Percentiles rank a stretch among this genome's conserved stretches.
Evolutionary conservation across 83 land plant genomes (phyloP).

Genomic region (Diphasiastrum complanatum): DNA sequence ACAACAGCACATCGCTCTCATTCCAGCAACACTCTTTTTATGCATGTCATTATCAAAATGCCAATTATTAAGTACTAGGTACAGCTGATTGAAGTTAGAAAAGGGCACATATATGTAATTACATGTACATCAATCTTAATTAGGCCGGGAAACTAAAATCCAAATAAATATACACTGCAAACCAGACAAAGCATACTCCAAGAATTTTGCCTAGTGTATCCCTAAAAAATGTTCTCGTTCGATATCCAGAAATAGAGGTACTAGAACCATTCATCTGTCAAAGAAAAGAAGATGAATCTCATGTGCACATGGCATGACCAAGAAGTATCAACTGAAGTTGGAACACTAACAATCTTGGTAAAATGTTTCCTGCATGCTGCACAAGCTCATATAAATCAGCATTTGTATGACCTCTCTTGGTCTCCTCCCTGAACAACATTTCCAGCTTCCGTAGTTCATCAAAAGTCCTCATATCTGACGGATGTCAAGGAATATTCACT

Average conservation of each 20-base stretch:
- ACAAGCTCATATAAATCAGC: slow-evolving; percentile 91
- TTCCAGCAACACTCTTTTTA: too few species aligned
- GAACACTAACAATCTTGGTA: slow-evolving; percentile 74
- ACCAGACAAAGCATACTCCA: too few species aligned
- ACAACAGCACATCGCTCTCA: too few species aligned
- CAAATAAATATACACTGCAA: too few species aligned
- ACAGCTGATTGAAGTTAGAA: too few species aligned
- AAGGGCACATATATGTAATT: too few species aligned
- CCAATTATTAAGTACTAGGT: too few species aligned
- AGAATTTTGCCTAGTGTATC: too few species aligned
- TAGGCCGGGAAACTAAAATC: too few species aligned
- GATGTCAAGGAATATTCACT: slow-evolving; percentile 15
- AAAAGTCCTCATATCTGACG: slow-evolving; percentile 80
- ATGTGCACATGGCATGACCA: background rate
- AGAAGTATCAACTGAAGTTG: background rate
- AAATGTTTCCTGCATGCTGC: slow-evolving; percentile 90
- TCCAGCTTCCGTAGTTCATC: slow-evolving; percentile 87
- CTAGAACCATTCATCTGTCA: background rate
- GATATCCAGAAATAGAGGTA: background rate
- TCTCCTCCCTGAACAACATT: slow-evolving; percentile 81
- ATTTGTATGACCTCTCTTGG: slow-evolving; percentile 58
- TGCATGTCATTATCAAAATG: too few species aligned
- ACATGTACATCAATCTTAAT: too few species aligned
- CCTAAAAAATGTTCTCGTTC: too few species aligned
- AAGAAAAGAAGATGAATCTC: background rate